phyloP scores from a whole-genome alignment of 345 rosid genomes.

The Heritiera littoralis region DNA sequence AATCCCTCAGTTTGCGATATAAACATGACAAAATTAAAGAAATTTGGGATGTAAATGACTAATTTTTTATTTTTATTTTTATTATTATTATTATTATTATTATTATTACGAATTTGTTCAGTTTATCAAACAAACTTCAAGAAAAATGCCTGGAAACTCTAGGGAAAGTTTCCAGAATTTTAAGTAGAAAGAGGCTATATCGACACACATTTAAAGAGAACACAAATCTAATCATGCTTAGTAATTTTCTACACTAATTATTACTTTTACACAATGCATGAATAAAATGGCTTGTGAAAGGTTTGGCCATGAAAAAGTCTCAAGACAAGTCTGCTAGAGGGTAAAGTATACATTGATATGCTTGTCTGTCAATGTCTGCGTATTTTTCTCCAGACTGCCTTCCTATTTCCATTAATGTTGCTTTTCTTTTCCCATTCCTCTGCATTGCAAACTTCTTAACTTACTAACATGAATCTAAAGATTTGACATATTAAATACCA shows the following conservation, averaged over 20 bases:
- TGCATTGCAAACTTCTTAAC: constrained; percentile 11
- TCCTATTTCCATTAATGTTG: neutral
- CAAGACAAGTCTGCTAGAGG: neutral
- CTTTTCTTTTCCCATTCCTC: neutral
- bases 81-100: no score
- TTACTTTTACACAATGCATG: neutral
- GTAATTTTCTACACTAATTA: neutral
- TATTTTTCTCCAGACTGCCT: neutral
- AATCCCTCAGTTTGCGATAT: neutral
- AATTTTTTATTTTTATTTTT: no score
- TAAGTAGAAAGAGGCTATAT: neutral
- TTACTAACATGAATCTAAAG: neutral
- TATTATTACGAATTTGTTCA: neutral
- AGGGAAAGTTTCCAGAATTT: neutral
- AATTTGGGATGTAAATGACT: no score
- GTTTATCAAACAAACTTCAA: neutral
- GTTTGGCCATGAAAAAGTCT: neutral
- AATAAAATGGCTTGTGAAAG: neutral
- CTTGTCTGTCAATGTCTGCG: neutral
- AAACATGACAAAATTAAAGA: neutral
- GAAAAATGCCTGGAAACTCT: neutral
- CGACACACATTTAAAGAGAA: neutral
- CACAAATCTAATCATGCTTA: neutral
- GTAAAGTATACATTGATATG: neutral
- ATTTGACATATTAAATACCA: neutral